Base-by-base conservation (phyloP, 177 flowering plant species). In the Vitis hybrid region DNA sequence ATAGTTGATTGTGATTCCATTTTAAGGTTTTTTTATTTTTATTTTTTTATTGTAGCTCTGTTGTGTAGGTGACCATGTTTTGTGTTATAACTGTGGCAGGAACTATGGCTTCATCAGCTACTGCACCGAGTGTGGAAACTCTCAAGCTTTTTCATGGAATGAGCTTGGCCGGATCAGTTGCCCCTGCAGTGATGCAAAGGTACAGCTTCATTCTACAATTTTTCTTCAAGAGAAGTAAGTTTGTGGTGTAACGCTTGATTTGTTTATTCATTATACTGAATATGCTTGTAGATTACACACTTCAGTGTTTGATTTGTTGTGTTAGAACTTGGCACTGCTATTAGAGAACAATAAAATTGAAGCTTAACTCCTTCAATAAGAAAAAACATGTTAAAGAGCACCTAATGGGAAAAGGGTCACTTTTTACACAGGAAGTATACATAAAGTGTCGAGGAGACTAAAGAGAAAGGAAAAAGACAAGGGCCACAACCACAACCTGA, bases 71-170 rank as follows among this genome's bases (percentile, higher is more conserved):
- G 26, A 49, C 14, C 57, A 12, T 67, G 13, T 13, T 13, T 11
- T 61, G 64, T 26, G 39, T 32, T 15, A 17, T 69, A 60, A 66
- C 60, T 3, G 23, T 72, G 3, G 13, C 81, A 94, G 97, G 64
- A 72, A 88, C 74, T 94, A 92, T 76, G 87, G 90, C 67, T 92
- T 90, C 78, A 85, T 89, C 59, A 81, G 91, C 78, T 90, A 90
- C 82, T 94, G 99, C 76, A 71, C 57, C 49, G 45, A 49, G 10
- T 94, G 98, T 83, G 99, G 99, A 48, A 72, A 83, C 79, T 90
- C 98, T 68, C 85, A 76, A 67, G 70, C 85, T 51, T 70, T 80
- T 74, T 79, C 88, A n/a, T 95, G 97, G 97, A 82, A 82, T 54
- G 61, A 90, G 60, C 91, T 95, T 72, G 93, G 96, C 67, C 72